Evolutionary conservation across 2,329 filamentous ascomycete genomes (phyloP).

Genomic region (Keithomyces neogunnii): DNA sequence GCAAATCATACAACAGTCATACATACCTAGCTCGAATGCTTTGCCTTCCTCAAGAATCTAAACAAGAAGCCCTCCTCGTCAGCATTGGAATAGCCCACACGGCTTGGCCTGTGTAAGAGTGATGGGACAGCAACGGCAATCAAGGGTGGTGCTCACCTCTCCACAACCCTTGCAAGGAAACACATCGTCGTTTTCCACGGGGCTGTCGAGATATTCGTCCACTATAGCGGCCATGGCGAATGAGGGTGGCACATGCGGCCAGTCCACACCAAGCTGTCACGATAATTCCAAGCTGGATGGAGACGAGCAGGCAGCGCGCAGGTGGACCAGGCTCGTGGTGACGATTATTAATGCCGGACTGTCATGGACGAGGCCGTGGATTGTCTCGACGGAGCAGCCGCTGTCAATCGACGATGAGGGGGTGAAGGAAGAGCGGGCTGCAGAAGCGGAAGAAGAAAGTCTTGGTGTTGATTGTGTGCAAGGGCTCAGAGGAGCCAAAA

Average conservation of each 20-base stretch:
- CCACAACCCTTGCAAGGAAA: conserved; percentile 91
- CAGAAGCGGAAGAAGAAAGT: conserved; percentile 1
- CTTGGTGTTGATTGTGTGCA: conserved; percentile 1
- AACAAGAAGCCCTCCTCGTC: conserved; percentile 6
- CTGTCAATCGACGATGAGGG: not conserved
- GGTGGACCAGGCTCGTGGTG: not conserved
- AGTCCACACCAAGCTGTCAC: not conserved
- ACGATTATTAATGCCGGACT: not conserved
- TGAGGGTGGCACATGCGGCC: not conserved
- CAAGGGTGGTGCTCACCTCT: conserved; percentile 48
- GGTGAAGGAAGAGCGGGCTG: not conserved
- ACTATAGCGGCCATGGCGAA: conserved; percentile 39
- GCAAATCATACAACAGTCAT: not conserved
- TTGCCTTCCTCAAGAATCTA: conserved; percentile 98
- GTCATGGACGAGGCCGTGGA: not conserved
- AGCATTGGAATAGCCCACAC: not conserved
- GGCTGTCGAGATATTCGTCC: conserved; percentile 54
- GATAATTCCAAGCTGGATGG: not conserved
- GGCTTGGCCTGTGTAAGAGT: not conserved
- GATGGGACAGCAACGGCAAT: not conserved
- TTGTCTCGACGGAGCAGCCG: not conserved
- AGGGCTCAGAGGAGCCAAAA: conserved; percentile 1
- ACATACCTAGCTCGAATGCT: conserved; percentile 88
- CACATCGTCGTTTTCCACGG: conserved; percentile 71
- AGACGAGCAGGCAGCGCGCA: not conserved